Conservation (phyloP, 768 basidiomycete species). For the Suillus sp. region DNA sequence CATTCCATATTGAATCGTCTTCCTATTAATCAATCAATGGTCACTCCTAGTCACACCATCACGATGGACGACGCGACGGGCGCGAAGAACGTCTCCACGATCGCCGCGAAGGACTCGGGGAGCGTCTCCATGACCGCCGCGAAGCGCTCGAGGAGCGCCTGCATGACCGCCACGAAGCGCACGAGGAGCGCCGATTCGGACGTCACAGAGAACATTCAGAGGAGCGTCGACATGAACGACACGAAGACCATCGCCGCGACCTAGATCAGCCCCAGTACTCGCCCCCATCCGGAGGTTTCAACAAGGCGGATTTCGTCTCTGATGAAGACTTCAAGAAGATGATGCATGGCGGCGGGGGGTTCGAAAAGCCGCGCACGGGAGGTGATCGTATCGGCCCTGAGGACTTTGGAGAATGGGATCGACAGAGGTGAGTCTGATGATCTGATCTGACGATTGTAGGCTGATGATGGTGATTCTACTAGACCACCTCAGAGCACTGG, state of each 20-base stretch:
- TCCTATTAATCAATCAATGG: not conserved
- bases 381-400: conserved; percentile 4
- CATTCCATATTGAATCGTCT: not conserved
- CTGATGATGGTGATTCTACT: not conserved
- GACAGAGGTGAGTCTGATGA: not conserved
- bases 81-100: conserved; percentile 17
- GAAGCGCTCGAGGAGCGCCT: conserved; percentile 9
- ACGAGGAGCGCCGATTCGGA: conserved; percentile 12
- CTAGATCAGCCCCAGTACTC: conserved; percentile 2
- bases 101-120: conserved; percentile 1
- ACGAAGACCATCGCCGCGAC: conserved; percentile 5
- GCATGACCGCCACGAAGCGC: conserved; percentile 15
- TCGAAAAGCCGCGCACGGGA: not conserved
- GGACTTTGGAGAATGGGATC: conserved; percentile 13
- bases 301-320: conserved; percentile 31
- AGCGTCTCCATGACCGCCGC: conserved; percentile 14
- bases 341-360: conserved; percentile 19
- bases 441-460: not conserved
- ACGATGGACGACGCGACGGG: conserved; percentile 13
- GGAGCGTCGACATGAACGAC: not conserved
- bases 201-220: not conserved
- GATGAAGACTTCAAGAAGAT: conserved; percentile 29
- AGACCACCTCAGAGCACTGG: conserved; percentile 18
- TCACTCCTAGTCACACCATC: not conserved
- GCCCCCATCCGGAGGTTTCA: conserved; percentile 17